phyloP scores from a whole-genome alignment of 192 early-diverging fungal species.

The Paraglomus occultum region DNA sequence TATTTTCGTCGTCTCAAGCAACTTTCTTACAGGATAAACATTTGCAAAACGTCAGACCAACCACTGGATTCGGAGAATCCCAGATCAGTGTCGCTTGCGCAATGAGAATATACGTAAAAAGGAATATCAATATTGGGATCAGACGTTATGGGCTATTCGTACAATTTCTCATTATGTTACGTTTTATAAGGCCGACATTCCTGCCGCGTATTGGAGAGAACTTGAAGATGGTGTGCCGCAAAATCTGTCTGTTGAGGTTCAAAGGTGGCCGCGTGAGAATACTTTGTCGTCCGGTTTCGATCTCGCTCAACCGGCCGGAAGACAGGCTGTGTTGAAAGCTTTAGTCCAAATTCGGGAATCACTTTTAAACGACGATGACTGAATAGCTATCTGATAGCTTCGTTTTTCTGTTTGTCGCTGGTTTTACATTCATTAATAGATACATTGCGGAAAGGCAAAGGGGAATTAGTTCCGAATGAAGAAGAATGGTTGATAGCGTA shows the following conservation, averaged over 20 bases:
- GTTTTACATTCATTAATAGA: too few species aligned
- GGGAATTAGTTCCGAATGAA: too few species aligned
- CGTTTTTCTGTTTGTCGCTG: too few species aligned
- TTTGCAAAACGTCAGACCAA: neutral
- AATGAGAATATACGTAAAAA: slow-evolving; percentile 8
- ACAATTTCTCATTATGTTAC: slow-evolving; percentile 4
- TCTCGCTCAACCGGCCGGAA: slow-evolving; percentile 3
- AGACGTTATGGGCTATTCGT: slow-evolving; percentile 8
- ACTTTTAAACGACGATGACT: neutral
- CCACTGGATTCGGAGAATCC: neutral
- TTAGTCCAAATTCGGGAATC: slow-evolving; percentile 2
- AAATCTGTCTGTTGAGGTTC: neutral
- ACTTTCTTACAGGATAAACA: slow-evolving; percentile 10
- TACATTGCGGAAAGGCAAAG: too few species aligned
- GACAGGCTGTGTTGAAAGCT: neutral
- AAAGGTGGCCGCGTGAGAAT: slow-evolving; percentile 5
- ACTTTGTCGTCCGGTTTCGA: neutral
- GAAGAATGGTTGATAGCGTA: too few species aligned
- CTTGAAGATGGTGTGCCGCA: slow-evolving; percentile 4
- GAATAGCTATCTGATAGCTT: too few species aligned
- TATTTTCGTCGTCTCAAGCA: too few species aligned
- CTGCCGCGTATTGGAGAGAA: slow-evolving; percentile 9
- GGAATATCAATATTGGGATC: neutral
- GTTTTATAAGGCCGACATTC: slow-evolving; percentile 6
- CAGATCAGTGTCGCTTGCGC: slow-evolving; percentile 1